Evolutionary conservation across 2,329 filamentous ascomycete species (phyloP).

Genomic region (Xylaria sp.): DNA sequence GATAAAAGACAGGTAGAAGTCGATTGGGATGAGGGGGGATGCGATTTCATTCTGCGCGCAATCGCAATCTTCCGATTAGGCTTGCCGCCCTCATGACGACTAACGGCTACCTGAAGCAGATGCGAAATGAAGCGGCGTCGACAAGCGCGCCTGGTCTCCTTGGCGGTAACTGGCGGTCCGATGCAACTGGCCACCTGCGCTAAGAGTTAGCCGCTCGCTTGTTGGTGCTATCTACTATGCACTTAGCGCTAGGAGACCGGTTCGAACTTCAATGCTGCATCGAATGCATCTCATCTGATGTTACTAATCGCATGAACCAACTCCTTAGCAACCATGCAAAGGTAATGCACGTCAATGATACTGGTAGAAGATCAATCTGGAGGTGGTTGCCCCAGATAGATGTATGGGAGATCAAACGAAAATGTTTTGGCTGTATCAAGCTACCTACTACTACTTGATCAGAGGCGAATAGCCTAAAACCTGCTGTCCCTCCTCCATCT

Average conservation of each 20-base stretch:
- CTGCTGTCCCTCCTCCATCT: neutral
- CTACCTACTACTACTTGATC: slow-evolving; percentile 1
- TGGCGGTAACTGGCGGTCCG: neutral
- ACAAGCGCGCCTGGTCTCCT: neutral
- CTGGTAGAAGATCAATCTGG: neutral
- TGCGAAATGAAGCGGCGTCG: neutral
- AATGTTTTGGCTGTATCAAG: neutral
- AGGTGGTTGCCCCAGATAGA: slow-evolving; percentile 26
- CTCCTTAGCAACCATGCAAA: neutral
- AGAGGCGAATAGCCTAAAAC: slow-evolving; percentile 29
- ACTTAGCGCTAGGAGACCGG: neutral
- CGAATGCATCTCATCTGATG: slow-evolving; percentile 13
- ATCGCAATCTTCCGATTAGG: neutral
- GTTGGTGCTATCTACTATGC: neutral
- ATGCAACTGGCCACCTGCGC: neutral
- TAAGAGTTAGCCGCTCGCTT: neutral
- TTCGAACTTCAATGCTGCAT: slow-evolving; percentile 7
- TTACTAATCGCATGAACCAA: slow-evolving; percentile 27
- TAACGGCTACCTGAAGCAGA: neutral
- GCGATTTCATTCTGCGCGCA: neutral
- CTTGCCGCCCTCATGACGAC: neutral
- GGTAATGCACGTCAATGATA: slow-evolving; percentile 1
- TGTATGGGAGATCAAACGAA: slow-evolving; percentile 32
- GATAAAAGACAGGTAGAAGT: neutral
- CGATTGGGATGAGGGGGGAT: slow-evolving; percentile 3